Percentiles rank a stretch among this genome's conserved stretches.
These are phyloP conservation scores for Bolboschoenoplectus hybrid DNA, from an alignment of 202 grass and related monocot species.

Conservation along the genomic window DNA sequence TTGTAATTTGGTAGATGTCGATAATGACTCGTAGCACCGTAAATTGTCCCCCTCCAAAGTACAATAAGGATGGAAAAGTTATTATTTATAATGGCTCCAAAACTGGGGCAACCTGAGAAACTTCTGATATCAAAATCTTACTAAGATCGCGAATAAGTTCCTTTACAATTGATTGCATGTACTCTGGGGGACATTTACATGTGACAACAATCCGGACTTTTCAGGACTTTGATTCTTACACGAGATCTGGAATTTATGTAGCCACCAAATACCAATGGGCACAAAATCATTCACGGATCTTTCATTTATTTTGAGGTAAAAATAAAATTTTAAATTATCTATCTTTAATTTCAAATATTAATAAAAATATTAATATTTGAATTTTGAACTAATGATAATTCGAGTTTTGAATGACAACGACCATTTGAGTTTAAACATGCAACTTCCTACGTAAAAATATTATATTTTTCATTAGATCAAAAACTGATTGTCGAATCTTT, in stretches of 20 bases:
- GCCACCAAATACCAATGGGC: background rate
- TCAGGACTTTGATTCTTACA: slow-evolving; percentile 24
- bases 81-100: background rate
- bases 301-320: background rate
- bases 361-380: too few relatives aligned
- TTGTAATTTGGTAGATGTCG: background rate
- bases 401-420: too few relatives aligned
- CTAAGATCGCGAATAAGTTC: background rate
- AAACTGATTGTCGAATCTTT: too few relatives aligned
- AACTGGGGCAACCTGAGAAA: background rate
- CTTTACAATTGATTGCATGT: slow-evolving; percentile 6
- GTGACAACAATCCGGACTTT: background rate
- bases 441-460: too few relatives aligned
- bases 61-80: background rate
- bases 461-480: too few relatives aligned
- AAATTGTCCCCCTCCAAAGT: background rate
- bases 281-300: slow-evolving; percentile 19
- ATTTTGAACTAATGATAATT: too few relatives aligned
- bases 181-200: slow-evolving; percentile 25
- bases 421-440: too few relatives aligned
- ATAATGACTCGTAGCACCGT: background rate
- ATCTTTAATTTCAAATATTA: too few relatives aligned
- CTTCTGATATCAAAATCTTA: background rate
- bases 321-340: too few relatives aligned
- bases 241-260: slow-evolving; percentile 12